These are phyloP conservation scores for Chaetothyriales sp. DNA, from an alignment of 2,329 filamentous ascomycete genomes.

Conservation along the genomic window DNA sequence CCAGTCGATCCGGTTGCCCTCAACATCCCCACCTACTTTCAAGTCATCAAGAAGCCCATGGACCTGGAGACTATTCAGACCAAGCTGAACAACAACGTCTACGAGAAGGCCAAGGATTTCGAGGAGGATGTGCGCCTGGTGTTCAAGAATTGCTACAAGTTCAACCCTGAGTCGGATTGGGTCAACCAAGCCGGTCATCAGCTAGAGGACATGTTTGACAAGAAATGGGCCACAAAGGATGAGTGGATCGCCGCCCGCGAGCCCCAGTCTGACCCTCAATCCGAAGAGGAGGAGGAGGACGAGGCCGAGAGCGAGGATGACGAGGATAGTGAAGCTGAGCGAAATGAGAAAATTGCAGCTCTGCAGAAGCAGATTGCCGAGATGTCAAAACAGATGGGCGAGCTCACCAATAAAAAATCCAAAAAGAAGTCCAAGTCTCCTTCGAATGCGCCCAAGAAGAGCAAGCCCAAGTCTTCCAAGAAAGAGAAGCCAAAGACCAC, in stretches of 20 bases:
- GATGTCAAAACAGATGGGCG: constrained; percentile 53
- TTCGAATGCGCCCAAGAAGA: constrained; percentile 37
- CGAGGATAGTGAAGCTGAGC: constrained; percentile 42
- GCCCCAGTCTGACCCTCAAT: constrained; percentile 49
- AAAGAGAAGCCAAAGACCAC: constrained; percentile 31
- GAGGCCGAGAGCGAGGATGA: constrained; percentile 57
- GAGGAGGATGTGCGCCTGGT: constrained; percentile 71
- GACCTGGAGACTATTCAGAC: constrained; percentile 69
- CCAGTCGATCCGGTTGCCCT: constrained; percentile 89
- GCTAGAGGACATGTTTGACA: constrained; percentile 61
- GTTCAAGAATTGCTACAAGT: constrained; percentile 79
- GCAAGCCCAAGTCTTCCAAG: constrained; percentile 29
- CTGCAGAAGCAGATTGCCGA: constrained; percentile 60
- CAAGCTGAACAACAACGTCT: constrained; percentile 66
- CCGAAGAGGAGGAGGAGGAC: constrained; percentile 52
- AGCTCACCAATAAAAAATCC: constrained; percentile 34
- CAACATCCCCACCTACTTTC: constrained; percentile 86
- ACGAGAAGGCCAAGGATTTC: constrained; percentile 71
- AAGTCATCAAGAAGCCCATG: constrained; percentile 93
- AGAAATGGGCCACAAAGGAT: constrained; percentile 63
- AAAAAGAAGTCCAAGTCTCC: constrained; percentile 48
- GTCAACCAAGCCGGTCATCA: constrained; percentile 59
- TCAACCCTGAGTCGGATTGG: constrained; percentile 68
- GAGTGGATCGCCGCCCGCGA: constrained; percentile 68
- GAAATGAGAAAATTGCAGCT: constrained; percentile 49